phyloP scores from a whole-genome alignment of 2,329 filamentous ascomycete species.

The Huntiella abstrusa region DNA sequence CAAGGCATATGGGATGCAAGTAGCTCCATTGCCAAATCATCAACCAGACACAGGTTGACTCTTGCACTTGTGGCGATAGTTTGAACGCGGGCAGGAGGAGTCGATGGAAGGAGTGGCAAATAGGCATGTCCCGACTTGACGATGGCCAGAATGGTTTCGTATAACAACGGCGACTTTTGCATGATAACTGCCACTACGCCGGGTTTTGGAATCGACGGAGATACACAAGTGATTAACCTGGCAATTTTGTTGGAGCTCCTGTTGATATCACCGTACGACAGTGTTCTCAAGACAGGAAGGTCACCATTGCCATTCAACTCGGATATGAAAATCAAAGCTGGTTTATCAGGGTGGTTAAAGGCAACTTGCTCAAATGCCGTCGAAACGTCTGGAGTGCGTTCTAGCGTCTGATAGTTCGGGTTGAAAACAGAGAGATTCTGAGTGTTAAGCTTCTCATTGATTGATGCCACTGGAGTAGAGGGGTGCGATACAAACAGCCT shows the following conservation, averaged over 20 bases:
- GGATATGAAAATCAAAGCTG: constrained; percentile 42
- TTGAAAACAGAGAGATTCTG: constrained; percentile 32
- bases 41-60: constrained; percentile 26
- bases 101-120: constrained; percentile 58
- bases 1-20: constrained; percentile 10
- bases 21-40: constrained; percentile 15
- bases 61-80: constrained; percentile 44
- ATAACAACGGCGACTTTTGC: constrained; percentile 57
- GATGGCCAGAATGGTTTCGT: constrained; percentile 54
- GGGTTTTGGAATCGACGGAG: not conserved
- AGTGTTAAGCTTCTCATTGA: constrained; percentile 14
- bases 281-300: constrained; percentile 18
- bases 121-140: constrained; percentile 63
- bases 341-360: constrained; percentile 26
- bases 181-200: constrained; percentile 47
- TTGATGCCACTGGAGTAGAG: constrained; percentile 1
- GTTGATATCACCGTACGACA: constrained; percentile 51
- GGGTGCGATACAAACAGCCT: constrained; percentile 17
- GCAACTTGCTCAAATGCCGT: constrained; percentile 36
- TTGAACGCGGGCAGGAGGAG: constrained; percentile 39
- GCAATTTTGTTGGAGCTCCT: constrained; percentile 44
- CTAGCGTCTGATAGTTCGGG: constrained; percentile 17
- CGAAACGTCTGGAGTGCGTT: constrained; percentile 26
- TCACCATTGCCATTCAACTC: not conserved
- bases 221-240: constrained; percentile 12